These are phyloP conservation scores for Diaporthe helianthi DNA, from an alignment of 2,329 filamentous ascomycete genomes.

Conservation along the genomic window DNA sequence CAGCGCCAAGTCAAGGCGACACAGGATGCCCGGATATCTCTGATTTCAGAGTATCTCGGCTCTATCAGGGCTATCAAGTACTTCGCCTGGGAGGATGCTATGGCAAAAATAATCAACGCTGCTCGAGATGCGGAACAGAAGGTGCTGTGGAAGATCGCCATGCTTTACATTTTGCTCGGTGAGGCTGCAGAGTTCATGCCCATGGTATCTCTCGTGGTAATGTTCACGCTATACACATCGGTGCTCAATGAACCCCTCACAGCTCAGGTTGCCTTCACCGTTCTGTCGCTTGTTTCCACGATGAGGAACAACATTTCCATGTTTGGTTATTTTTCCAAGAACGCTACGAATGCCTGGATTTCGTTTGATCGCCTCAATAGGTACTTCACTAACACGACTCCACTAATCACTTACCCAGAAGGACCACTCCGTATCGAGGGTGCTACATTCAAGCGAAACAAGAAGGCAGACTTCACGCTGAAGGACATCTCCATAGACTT, in stretches of 20 bases:
- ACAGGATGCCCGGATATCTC: constrained; percentile 63
- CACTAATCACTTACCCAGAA: constrained; percentile 54
- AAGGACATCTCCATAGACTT: constrained; percentile 59
- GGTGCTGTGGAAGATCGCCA: constrained; percentile 59
- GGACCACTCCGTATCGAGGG: constrained; percentile 56
- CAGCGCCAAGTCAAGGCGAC: constrained; percentile 61
- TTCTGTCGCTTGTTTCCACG: constrained; percentile 59
- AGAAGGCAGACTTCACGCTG: constrained; percentile 57
- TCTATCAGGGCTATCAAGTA: constrained; percentile 67
- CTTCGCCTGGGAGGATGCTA: constrained; percentile 65
- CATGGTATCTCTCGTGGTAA: constrained; percentile 58
- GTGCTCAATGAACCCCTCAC: constrained; percentile 56
- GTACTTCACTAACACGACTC: constrained; percentile 60
- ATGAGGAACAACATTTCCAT: constrained; percentile 60
- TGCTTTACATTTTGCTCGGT: constrained; percentile 55
- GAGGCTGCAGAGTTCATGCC: constrained; percentile 61
- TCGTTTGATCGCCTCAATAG: constrained; percentile 60
- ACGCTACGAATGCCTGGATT: constrained; percentile 51
- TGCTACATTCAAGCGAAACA: constrained; percentile 58
- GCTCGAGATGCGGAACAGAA: constrained; percentile 60
- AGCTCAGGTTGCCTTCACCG: constrained; percentile 65
- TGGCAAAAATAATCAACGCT: constrained; percentile 57
- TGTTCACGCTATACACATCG: constrained; percentile 60
- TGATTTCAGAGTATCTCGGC: constrained; percentile 63
- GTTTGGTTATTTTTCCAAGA: constrained; percentile 53